phyloP scores from a whole-genome alignment of 306 rosid genomes.

The Vigna hirtella region DNA sequence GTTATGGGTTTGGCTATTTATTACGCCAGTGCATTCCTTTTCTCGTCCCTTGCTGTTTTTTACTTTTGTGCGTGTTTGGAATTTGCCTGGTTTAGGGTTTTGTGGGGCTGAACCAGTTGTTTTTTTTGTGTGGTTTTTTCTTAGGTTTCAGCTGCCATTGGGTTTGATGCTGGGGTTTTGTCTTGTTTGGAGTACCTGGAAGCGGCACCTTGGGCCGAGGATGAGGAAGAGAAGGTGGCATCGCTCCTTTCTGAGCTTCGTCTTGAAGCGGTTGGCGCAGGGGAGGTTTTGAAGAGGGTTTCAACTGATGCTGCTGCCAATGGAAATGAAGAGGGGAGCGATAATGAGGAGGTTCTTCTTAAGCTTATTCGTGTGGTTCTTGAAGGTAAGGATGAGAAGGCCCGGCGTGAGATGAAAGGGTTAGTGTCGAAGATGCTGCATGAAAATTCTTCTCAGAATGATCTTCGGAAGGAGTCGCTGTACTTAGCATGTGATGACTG shows the following conservation, averaged over 20 bases:
- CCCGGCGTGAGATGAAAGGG: slow-evolving; percentile 93
- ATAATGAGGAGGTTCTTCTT: slow-evolving; percentile 86
- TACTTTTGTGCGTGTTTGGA: not conserved
- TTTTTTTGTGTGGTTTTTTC: slow-evolving; percentile 32
- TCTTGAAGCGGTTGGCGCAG: slow-evolving; percentile 87
- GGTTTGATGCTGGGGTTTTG: slow-evolving; percentile 90
- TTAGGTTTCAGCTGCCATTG: slow-evolving; percentile 95
- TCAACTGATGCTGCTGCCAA: slow-evolving; percentile 68
- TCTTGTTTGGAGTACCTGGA: slow-evolving; percentile 97
- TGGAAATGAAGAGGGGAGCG: slow-evolving; percentile 77
- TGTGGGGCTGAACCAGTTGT: slow-evolving; percentile 32
- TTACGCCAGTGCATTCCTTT: not conserved
- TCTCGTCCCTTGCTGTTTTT: not conserved
- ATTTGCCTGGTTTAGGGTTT: slow-evolving; percentile 32
- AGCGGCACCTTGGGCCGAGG: slow-evolving; percentile 99
- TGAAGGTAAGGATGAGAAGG: slow-evolving; percentile 99
- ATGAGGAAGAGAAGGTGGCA: slow-evolving; percentile 98
- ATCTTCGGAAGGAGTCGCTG: slow-evolving; percentile 85
- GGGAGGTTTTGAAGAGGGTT: slow-evolving; percentile 92
- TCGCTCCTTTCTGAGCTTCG: slow-evolving; percentile 86
- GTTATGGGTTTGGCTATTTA: not conserved
- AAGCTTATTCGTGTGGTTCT: slow-evolving; percentile 93
- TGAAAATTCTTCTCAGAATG: slow-evolving; percentile 80
- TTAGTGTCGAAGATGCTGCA: slow-evolving; percentile 93
- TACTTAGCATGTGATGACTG: slow-evolving; percentile 84